Base-by-base conservation (phyloP, 495 filamentous ascomycete species). In the Hypomontagnella monticulosa region DNA sequence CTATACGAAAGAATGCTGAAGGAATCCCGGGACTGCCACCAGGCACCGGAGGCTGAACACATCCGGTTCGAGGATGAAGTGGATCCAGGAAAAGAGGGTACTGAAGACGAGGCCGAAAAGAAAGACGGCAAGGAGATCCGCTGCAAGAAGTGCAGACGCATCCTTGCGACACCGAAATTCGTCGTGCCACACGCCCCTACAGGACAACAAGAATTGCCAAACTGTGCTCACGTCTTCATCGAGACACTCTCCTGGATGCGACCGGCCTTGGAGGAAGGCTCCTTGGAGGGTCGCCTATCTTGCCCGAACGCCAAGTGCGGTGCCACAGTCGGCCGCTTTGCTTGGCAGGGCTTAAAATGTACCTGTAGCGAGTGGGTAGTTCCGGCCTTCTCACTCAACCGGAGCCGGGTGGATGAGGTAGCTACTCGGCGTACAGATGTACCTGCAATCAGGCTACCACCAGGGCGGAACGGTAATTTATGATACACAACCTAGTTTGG, bases 191-290 rank as follows among this genome's bases (percentile, higher is more conserved):
- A 84, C 40, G 66, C 74, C 10, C 71, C 68, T 27, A 54, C 32
- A 30, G 48, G 32, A 64, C 23, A 18, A 32, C 58, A 42, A 4
- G 50, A 61, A 38, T 9, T 37, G 27, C 53, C 41, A 30, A 58
- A 43, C 20, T 99, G 93, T 69, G 87, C 89, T 4, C 95, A 98
- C 71, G 83, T 92, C 61, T 97, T 97, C 75, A 73, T 98, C 52
- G 92, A 97, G 55, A 92, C 93, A 1, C 82, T 98, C 15, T 91
- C 88, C 15, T 98, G 94, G 96, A 98, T 98, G 95, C 85, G 89
- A 2, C 81, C 88, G 0, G 88, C 87, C 64, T 84, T 98, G 11
- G 89, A 90, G 46, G 84, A 87, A 54, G 91, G 91, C 20, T 86
- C 88, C 38, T 79, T 97, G 14, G 89, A 92, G 9, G 93, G 93